Percentiles rank a stretch among this genome's conserved stretches.
Conservation (phyloP, 495 filamentous ascomycete species). For the Apiosordaria backusii region DNA sequence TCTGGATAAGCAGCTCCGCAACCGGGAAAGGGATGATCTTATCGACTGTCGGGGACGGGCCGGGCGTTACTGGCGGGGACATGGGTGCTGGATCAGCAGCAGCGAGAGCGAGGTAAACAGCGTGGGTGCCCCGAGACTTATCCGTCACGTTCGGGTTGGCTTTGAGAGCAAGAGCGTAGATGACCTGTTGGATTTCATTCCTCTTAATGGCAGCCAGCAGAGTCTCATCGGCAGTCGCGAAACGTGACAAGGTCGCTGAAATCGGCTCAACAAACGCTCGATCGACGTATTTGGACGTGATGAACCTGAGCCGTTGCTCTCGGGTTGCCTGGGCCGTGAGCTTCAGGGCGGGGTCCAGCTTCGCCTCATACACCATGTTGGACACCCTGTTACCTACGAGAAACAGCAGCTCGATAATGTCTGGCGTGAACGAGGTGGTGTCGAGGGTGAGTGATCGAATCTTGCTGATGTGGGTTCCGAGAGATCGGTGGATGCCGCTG, state of each 20-base stretch:
- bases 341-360: slow-evolving; percentile 65
- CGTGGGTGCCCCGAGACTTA: slow-evolving; percentile 81
- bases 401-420: slow-evolving; percentile 91
- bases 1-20: slow-evolving; percentile 89
- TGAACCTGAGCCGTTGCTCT: slow-evolving; percentile 87
- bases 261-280: slow-evolving; percentile 75
- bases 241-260: slow-evolving; percentile 69
- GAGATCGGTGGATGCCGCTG: slow-evolving; percentile 92
- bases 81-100: slow-evolving; percentile 86
- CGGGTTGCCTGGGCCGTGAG: slow-evolving; percentile 72
- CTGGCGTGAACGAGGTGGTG: slow-evolving; percentile 89
- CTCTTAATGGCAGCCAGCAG: slow-evolving; percentile 91
- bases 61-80: slow-evolving; percentile 29
- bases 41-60: slow-evolving; percentile 30
- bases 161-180: slow-evolving; percentile 83
- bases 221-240: slow-evolving; percentile 77
- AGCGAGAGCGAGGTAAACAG: slow-evolving; percentile 87
- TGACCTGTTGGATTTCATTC: slow-evolving; percentile 86
- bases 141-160: slow-evolving; percentile 87
- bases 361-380: slow-evolving; percentile 96
- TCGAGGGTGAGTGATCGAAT: slow-evolving; percentile 93
- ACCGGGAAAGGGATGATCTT: slow-evolving; percentile 65
- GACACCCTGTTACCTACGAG: slow-evolving; percentile 90
- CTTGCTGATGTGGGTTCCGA: slow-evolving; percentile 97
- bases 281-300: slow-evolving; percentile 91